Evolutionary conservation across 352 stramenopile genomes (phyloP).

Genomic region (Phytophthora citricola): DNA sequence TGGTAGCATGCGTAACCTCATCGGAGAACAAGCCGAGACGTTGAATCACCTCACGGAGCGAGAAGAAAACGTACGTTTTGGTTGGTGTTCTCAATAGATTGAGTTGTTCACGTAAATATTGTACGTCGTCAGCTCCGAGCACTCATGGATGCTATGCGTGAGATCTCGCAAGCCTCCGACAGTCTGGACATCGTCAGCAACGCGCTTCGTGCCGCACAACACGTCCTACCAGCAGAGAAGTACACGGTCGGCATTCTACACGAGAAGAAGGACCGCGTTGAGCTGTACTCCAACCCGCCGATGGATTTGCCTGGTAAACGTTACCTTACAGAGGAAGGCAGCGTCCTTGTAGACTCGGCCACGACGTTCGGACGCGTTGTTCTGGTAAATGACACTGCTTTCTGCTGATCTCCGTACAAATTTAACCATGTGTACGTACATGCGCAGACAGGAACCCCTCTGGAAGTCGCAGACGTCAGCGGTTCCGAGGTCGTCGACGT

Average conservation of each 20-base stretch:
- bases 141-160: slow-evolving; percentile 66
- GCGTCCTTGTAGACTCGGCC: slow-evolving; percentile 57
- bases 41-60: slow-evolving; percentile 54
- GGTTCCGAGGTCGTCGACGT: slow-evolving; percentile 62
- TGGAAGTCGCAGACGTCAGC: slow-evolving; percentile 59
- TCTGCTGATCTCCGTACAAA: background rate
- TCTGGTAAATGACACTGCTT: slow-evolving; percentile 38
- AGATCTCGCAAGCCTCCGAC: slow-evolving; percentile 65
- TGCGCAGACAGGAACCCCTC: slow-evolving; percentile 57
- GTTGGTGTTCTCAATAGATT: background rate
- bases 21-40: slow-evolving; percentile 58
- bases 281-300: slow-evolving; percentile 69
- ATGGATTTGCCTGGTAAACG: slow-evolving; percentile 48
- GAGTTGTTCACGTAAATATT: background rate
- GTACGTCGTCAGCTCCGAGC: slow-evolving; percentile 49
- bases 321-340: slow-evolving; percentile 63
- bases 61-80: slow-evolving; percentile 54
- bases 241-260: slow-evolving; percentile 69
- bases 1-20: slow-evolving; percentile 55
- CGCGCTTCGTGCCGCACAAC: slow-evolving; percentile 59
- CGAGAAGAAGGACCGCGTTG: slow-evolving; percentile 67
- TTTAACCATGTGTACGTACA: too few relatives aligned
- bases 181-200: slow-evolving; percentile 59
- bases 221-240: slow-evolving; percentile 58
- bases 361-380: slow-evolving; percentile 78